Evolutionary conservation across 345 rosid genomes (phyloP).

Genomic region (Lagerstroemia speciosa): DNA sequence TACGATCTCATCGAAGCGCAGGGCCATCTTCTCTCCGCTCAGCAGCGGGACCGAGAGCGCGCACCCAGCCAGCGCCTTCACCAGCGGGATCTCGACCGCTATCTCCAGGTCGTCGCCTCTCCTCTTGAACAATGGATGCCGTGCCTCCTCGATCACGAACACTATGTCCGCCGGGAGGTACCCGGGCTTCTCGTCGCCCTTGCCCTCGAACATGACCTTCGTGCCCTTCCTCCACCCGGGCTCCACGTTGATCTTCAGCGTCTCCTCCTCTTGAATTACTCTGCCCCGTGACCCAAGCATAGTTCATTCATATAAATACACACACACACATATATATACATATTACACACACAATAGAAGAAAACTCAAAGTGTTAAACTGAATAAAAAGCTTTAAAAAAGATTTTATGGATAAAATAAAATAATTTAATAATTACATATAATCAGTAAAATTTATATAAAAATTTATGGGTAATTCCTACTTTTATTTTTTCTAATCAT

Average conservation of each 20-base stretch:
- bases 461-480: too few species aligned
- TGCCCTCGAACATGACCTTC: conserved; percentile 73
- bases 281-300: conserved; percentile 21
- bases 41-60: conserved; percentile 56
- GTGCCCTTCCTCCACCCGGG: conserved; percentile 97
- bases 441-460: too few species aligned
- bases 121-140: conserved; percentile 56
- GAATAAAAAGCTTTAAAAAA: too few species aligned
- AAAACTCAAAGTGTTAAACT: too few species aligned
- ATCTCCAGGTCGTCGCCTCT: conserved; percentile 59
- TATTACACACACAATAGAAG: too few species aligned
- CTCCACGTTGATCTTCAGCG: conserved; percentile 45
- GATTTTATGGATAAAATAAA: too few species aligned
- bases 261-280: conserved; percentile 52
- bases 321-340: too few species aligned
- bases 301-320: too few species aligned
- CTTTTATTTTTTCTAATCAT: too few species aligned
- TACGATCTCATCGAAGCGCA: conserved; percentile 43
- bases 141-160: conserved; percentile 49
- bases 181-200: conserved; percentile 75
- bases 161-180: conserved; percentile 57
- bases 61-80: conserved; percentile 75
- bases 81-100: conserved; percentile 57
- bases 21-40: conserved; percentile 45
- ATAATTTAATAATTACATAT: too few species aligned